Evolutionary conservation across 2,329 filamentous ascomycete species (phyloP), one percentile per base, ranked within the genome.

Genomic region (Paramyrothecium sp.): DNA sequence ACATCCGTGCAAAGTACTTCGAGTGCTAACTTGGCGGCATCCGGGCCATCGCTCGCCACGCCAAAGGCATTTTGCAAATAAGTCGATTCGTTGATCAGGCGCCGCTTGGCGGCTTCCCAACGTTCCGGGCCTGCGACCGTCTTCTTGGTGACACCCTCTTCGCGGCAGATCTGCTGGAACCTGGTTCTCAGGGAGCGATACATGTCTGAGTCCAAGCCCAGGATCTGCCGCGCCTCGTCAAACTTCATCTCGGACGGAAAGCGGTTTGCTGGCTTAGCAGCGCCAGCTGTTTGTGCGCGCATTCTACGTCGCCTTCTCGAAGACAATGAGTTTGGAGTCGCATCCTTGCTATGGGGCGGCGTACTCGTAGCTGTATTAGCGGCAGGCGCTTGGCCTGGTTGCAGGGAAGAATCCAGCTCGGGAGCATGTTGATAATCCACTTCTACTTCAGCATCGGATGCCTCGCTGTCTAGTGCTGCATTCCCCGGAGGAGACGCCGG

Each of bases 191-290:
- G 71, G 58, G 84, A 74, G 33, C 80, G 81, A 69, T 95, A 95
- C 47, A 83, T 75, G 1, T 78, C 71, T 52, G 81, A 83, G 65
- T 89, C 84, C 34, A 96, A 77, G 41, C 75, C 78, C 26, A 96
- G 77, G 58, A 87, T 89, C 13, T 81, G 80, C 67, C 92, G 91
- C 67, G 89, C 88, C 72, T 94, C 89, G 62, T 91, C 88, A 58
- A 95, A 83, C 0, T 90, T 93, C 13, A 89, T 93, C 71, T 95
- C 91, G 0, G 90, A 94, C 1, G 89, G 89, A 61, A 92, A 95
- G 21, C 91, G 85, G 16, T 89, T 88, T 16, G 89, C 87, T 20
- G 87, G 84, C 4, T 87, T 85, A 1, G 87, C 82, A 7, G 85
- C 84, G 67, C 91, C 88, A 41, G 88, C 82, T 16, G 88, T 85